Evolutionary conservation across 139 green algal genomes (phyloP).

Genomic region (Nannochloris sp.): DNA sequence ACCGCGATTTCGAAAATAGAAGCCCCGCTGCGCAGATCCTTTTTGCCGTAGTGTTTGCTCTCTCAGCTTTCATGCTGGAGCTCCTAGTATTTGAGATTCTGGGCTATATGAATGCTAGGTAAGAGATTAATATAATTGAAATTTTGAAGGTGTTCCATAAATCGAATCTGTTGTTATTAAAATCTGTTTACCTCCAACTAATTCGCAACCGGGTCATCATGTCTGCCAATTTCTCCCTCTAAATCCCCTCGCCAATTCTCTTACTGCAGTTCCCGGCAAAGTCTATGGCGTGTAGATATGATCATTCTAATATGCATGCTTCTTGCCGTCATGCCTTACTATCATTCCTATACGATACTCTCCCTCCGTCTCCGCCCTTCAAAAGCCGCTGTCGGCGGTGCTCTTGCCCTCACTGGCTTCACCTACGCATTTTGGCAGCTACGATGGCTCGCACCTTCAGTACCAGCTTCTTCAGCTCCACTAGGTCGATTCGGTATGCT

Average conservation of each 20-base stretch:
- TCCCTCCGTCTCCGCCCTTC: not conserved
- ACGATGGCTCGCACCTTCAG: not conserved
- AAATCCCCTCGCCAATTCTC: too few relatives aligned
- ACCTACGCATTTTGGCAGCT: not conserved
- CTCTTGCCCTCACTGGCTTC: not conserved
- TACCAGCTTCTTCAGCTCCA: not conserved
- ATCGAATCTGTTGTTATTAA: too few relatives aligned
- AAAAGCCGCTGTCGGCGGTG: conserved; percentile 20
- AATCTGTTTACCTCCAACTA: too few relatives aligned
- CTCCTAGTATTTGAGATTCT: conserved; percentile 88
- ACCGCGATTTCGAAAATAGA: conserved; percentile 39
- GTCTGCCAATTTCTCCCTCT: too few relatives aligned
- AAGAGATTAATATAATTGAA: too few relatives aligned
- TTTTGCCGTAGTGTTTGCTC: conserved; percentile 79
- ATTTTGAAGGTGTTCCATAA: too few relatives aligned
- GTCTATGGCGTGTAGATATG: conserved; percentile 66
- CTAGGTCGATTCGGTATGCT: not conserved
- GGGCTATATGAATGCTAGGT: conserved; percentile 46
- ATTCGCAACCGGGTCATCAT: too few relatives aligned
- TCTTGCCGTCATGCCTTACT: conserved; percentile 75
- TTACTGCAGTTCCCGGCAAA: not conserved
- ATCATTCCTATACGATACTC: conserved; percentile 64
- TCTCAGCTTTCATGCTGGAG: conserved; percentile 83
- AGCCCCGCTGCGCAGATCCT: conserved; percentile 48
- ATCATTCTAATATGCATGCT: conserved; percentile 71